These are phyloP conservation scores for Populus nigra DNA, from an alignment of 345 rosid genomes.

Conservation along the genomic window DNA sequence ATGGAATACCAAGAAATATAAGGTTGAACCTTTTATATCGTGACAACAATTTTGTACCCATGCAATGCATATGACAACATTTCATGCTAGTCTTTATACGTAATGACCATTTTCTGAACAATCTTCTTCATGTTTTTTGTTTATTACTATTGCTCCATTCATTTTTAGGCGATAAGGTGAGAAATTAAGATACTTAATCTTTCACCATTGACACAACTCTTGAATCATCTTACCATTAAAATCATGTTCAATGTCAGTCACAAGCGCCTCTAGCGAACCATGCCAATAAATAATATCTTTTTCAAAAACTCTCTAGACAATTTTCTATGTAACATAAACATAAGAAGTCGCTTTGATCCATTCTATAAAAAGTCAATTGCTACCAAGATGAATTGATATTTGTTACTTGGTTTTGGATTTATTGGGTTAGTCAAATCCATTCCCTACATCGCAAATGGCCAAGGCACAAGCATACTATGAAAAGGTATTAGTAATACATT, in stretches of 20 bases:
- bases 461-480: neutral
- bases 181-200: neutral
- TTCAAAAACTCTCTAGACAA: neutral
- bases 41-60: too few species aligned
- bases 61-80: neutral
- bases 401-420: neutral
- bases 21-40: too few species aligned
- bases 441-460: neutral
- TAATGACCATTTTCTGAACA: neutral
- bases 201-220: neutral
- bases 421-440: neutral
- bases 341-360: neutral
- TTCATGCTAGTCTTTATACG: conserved; percentile 1
- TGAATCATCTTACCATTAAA: neutral
- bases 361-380: neutral
- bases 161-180: neutral
- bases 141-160: neutral
- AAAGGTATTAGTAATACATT: too few species aligned
- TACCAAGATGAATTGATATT: neutral
- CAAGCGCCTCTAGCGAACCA: neutral
- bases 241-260: neutral
- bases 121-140: neutral
- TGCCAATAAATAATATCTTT: too few species aligned
- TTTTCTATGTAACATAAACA: neutral
- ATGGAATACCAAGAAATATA: too few species aligned